Evolutionary conservation across 306 rosid genomes (phyloP).

Genomic region (Sechiopsis laciniata): DNA sequence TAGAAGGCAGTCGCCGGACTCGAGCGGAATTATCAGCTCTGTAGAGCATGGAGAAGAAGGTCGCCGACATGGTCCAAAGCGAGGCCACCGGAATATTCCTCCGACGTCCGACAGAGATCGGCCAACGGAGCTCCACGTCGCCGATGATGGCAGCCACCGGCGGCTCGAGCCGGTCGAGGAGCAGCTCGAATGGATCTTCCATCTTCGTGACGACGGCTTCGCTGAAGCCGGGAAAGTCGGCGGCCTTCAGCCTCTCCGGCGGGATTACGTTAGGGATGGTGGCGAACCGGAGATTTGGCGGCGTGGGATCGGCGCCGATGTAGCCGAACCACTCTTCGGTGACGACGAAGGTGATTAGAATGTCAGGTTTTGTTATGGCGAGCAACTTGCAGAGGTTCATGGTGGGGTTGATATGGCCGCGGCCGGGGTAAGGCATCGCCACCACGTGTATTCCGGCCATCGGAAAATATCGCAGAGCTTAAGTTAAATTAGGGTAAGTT

Average conservation of each 20-base stretch:
- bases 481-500: not conserved
- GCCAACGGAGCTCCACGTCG: slow-evolving; percentile 37
- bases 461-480: not conserved
- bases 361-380: slow-evolving; percentile 11
- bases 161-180: slow-evolving; percentile 34
- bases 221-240: slow-evolving; percentile 36
- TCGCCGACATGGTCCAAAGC: slow-evolving; percentile 45
- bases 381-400: slow-evolving; percentile 49
- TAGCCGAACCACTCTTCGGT: slow-evolving; percentile 47
- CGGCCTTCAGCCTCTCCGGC: slow-evolving; percentile 31
- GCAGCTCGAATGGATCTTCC: slow-evolving; percentile 41
- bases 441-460: slow-evolving; percentile 31
- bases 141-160: slow-evolving; percentile 31
- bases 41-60: slow-evolving; percentile 32
- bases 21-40: not conserved
- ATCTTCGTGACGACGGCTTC: slow-evolving; percentile 46
- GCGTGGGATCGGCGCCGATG: slow-evolving; percentile 32
- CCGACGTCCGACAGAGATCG: slow-evolving; percentile 26
- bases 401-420: slow-evolving; percentile 53
- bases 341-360: slow-evolving; percentile 43
- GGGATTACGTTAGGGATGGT: slow-evolving; percentile 47
- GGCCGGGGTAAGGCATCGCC: slow-evolving; percentile 42
- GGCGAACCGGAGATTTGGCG: slow-evolving; percentile 28
- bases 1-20: not conserved
- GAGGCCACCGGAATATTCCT: slow-evolving; percentile 42